Conservation (phyloP, 331 rosid species). For the Stylosanthes scabra region DNA sequence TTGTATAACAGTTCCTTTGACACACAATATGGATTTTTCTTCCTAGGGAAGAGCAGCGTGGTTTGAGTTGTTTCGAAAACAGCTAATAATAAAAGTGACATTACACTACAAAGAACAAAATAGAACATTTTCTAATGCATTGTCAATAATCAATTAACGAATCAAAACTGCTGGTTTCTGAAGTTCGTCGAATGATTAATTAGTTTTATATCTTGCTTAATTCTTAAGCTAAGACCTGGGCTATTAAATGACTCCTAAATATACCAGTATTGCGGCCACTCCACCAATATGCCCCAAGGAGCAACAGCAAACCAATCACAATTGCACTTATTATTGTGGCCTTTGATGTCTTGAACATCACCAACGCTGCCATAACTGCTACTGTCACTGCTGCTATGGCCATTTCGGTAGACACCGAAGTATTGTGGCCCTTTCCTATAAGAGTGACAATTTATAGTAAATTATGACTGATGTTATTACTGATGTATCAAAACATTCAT, state of each 20-base stretch:
- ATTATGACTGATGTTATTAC: slow-evolving; percentile 30
- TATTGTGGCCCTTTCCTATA: slow-evolving; percentile 80
- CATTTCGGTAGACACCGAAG: slow-evolving; percentile 78
- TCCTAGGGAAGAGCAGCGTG: neutral
- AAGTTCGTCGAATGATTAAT: slow-evolving; percentile 33
- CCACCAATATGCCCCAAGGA: slow-evolving; percentile 82
- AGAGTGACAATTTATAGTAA: slow-evolving; percentile 57
- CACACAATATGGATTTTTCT: slow-evolving; percentile 12
- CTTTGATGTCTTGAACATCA: slow-evolving; percentile 69
- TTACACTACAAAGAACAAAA: slow-evolving; percentile 22
- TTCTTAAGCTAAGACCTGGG: slow-evolving; percentile 64
- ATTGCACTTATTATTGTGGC: slow-evolving; percentile 68
- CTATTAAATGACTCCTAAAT: slow-evolving; percentile 58
- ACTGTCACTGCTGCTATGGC: slow-evolving; percentile 78
- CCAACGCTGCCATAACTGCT: slow-evolving; percentile 77
- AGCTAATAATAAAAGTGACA: slow-evolving; percentile 18
- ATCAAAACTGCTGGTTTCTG: slow-evolving; percentile 25
- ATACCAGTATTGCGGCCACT: slow-evolving; percentile 65
- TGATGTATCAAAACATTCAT: slow-evolving; percentile 34
- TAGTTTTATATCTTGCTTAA: slow-evolving; percentile 41
- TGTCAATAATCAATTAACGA: slow-evolving; percentile 29
- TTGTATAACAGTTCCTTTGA: slow-evolving; percentile 13
- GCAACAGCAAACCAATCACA: slow-evolving; percentile 79
- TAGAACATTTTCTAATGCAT: slow-evolving; percentile 28
- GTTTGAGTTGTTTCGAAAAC: slow-evolving; percentile 24